Evolutionary conservation across 2,329 filamentous ascomycete genomes (phyloP).

Genomic region (Claviceps maximensis): DNA sequence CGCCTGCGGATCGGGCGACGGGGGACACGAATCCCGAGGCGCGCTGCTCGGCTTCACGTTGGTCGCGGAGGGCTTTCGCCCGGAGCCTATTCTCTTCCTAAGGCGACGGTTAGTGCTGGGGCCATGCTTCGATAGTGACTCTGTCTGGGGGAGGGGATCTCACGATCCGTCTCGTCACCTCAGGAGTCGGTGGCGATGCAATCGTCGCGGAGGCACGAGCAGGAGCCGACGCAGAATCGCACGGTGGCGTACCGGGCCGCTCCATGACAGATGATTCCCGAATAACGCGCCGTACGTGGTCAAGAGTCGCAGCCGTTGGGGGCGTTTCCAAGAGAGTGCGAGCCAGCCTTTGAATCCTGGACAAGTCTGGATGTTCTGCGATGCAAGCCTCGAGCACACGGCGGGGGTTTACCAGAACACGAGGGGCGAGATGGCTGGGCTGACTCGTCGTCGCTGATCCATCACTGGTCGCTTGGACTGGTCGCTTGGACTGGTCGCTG

Average conservation of each 20-base stretch:
- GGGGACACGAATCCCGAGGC: constrained; percentile 28
- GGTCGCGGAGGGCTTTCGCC: constrained; percentile 74
- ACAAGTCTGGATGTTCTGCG: not conserved
- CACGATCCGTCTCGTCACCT: constrained; percentile 42
- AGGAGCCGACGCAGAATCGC: constrained; percentile 12
- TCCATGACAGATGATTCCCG: constrained; percentile 30
- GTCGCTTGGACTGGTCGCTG: too few species aligned
- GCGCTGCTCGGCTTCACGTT: constrained; percentile 50
- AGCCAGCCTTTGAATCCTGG: not conserved
- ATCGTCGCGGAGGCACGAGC: constrained; percentile 15
- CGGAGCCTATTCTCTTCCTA: constrained; percentile 79
- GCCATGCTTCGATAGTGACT: not conserved
- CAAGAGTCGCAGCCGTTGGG: not conserved
- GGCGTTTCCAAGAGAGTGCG: too few species aligned
- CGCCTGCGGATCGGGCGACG: constrained; percentile 42
- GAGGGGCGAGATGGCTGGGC: not conserved
- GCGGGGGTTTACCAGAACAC: not conserved
- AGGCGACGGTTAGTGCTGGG: constrained; percentile 7
- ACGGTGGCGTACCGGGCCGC: constrained; percentile 29
- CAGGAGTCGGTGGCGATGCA: constrained; percentile 38
- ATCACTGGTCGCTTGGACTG: too few species aligned
- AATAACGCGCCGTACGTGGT: not conserved
- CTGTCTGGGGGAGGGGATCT: not conserved
- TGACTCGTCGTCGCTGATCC: not conserved
- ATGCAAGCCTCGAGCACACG: not conserved